These are phyloP conservation scores for Talaromyces ruber DNA, from an alignment of 495 filamentous ascomycete genomes.

Conservation along the genomic window DNA sequence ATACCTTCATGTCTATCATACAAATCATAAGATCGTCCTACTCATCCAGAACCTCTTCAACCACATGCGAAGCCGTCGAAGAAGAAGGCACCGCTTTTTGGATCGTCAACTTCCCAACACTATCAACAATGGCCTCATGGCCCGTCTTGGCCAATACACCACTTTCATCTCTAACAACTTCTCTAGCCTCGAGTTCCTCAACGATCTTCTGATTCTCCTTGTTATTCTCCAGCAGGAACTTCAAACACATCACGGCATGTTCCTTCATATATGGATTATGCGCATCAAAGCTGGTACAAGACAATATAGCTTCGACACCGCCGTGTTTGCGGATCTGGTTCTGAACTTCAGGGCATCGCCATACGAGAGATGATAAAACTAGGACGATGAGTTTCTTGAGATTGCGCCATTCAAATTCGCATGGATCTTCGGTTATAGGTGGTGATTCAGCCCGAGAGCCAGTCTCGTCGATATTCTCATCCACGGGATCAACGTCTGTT, in stretches of 20 bases:
- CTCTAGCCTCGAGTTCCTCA: slow-evolving; percentile 50
- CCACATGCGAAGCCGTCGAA: background rate
- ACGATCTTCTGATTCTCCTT: slow-evolving; percentile 70
- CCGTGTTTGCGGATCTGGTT: slow-evolving; percentile 73
- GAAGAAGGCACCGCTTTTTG: slow-evolving; percentile 15
- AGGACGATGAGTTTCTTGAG: slow-evolving; percentile 87
- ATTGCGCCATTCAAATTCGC: slow-evolving; percentile 87
- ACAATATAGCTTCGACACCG: slow-evolving; percentile 76
- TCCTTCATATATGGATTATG: slow-evolving; percentile 87
- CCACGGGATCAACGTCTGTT: slow-evolving; percentile 38
- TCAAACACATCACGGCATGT: slow-evolving; percentile 82
- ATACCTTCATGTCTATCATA: background rate
- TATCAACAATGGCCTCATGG: slow-evolving; percentile 46
- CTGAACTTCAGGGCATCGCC: slow-evolving; percentile 74
- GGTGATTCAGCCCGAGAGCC: slow-evolving; percentile 46
- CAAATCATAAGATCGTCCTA: background rate
- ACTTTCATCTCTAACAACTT: slow-evolving; percentile 39
- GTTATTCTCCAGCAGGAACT: slow-evolving; percentile 81
- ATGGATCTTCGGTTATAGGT: slow-evolving; percentile 68
- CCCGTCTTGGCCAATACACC: slow-evolving; percentile 42
- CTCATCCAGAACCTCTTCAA: slow-evolving; percentile 4
- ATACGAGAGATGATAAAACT: slow-evolving; percentile 73
- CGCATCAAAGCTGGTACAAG: slow-evolving; percentile 77
- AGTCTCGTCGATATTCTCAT: slow-evolving; percentile 23
- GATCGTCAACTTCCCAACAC: slow-evolving; percentile 40